Base-by-base conservation (phyloP, 129 eudicot genomes). In the Lactuca sativa region DNA sequence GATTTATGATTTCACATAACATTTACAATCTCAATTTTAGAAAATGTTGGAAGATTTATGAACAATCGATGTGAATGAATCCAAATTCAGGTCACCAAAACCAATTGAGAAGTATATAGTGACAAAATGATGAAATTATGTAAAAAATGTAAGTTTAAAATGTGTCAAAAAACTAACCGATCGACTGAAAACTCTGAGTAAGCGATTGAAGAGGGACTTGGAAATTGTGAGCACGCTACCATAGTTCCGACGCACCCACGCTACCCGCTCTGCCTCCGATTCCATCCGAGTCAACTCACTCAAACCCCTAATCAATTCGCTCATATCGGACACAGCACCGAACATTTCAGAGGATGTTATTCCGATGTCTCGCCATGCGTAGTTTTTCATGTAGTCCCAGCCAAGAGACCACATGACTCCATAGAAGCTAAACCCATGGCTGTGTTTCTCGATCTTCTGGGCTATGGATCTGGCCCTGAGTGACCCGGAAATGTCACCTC, bases 341-440 rank as follows among this genome's bases (percentile, higher is more conserved):
- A 74, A 52, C 69, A 79, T 60, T 17, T 74, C 82, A 66, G 66
- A 71, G 51, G 85, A 76, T 73, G 68, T 66, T 65, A 64, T 34
- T 59, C 73, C 66, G 8, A 69, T 5, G 62, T 82, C 90, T 38
- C 88, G 49, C 97, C 92, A 86, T 4, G 90, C 82, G 77, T 85
- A 88, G 74, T 91, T 91, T 36, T 52, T 81, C 4, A 85, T 2
- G 67, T 83, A 88, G 61, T 91, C 92, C 92, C 92, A 91, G 21
- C 88, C 92, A 18, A 85, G 47, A 13, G 80, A 82, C 88, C 75
- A 64, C 51, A 80, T 57, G 55, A 70, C n/a, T 6, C 70, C 61
- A 84, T 84, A 87, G 64, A 91, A 81, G 9, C 90, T 70, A 31
- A 85, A 78, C 3, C 90, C 92, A 3, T 18, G 49, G 8, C 79